A percentile compares a stretch with the other conserved stretches of the same genome.
Evolutionary conservation across 371 early-diverging fungal genomes (phyloP).

Genomic region (Saksenaea oblongispora): DNA sequence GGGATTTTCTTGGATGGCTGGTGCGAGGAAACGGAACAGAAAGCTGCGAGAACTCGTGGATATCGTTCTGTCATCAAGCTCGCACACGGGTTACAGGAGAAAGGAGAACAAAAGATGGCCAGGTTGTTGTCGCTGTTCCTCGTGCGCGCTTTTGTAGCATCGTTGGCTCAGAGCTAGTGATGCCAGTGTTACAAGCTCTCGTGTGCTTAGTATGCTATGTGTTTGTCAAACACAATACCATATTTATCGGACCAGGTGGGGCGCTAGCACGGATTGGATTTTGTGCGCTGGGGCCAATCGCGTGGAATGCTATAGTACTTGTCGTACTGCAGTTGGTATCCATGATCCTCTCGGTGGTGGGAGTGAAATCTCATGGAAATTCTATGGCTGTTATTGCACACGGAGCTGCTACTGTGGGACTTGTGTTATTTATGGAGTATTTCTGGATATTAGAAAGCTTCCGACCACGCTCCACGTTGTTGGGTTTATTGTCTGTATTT

Average conservation of each 20-base stretch:
- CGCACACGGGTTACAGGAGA: conserved; percentile 75
- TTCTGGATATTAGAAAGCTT: conserved; percentile 75
- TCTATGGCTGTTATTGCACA: conserved; percentile 71
- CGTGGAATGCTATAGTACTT: conserved; percentile 55
- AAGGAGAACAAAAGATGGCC: conserved; percentile 39
- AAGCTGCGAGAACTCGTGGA: conserved; percentile 77
- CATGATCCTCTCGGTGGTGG: conserved; percentile 56
- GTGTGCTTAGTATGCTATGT: conserved; percentile 64
- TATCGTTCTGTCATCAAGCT: conserved; percentile 74
- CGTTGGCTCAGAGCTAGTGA: conserved; percentile 72
- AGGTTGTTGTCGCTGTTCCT: conserved; percentile 56
- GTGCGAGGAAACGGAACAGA: conserved; percentile 69
- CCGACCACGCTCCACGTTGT: conserved; percentile 55
- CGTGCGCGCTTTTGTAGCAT: conserved; percentile 70
- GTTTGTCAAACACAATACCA: conserved; percentile 44
- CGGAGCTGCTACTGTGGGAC: conserved; percentile 57
- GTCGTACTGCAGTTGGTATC: conserved; percentile 66
- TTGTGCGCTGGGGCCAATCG: conserved; percentile 69
- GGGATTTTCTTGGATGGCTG: conserved; percentile 79
- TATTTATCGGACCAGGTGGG: conserved; percentile 29
- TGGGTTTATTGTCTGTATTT: conserved; percentile 70
- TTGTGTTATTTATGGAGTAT: conserved; percentile 60
- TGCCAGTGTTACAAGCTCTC: conserved; percentile 71
- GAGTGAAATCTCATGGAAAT: conserved; percentile 63
- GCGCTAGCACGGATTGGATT: conserved; percentile 53